Evolutionary conservation across 805 yeast species (phyloP).

Genomic region (Yamadazyma phyllophila): DNA sequence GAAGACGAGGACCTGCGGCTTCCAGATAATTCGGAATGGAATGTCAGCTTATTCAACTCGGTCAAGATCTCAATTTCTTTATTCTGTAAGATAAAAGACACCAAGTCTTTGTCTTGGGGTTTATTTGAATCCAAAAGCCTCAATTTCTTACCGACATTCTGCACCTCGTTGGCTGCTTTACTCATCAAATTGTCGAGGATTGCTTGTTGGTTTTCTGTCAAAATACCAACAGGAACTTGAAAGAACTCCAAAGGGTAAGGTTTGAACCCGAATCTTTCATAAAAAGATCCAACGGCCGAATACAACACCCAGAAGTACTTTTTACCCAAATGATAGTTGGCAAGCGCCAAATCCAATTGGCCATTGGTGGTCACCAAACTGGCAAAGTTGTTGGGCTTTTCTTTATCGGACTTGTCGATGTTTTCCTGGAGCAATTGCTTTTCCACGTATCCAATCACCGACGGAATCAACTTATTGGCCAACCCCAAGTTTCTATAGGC

Average conservation of each 20-base stretch:
- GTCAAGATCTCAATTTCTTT: conserved; percentile 36
- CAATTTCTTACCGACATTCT: conserved; percentile 27
- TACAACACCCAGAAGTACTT: conserved; percentile 50
- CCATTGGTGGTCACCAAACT: conserved; percentile 31
- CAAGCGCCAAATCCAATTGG: conserved; percentile 26
- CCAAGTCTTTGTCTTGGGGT: conserved; percentile 27
- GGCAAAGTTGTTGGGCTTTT: conserved; percentile 28
- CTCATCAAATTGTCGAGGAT: conserved; percentile 22
- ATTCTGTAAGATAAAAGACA: conserved; percentile 30
- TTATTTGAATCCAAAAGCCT: conserved; percentile 23
- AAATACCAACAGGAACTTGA: conserved; percentile 24
- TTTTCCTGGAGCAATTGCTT: conserved; percentile 25
- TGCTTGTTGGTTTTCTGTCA: conserved; percentile 17
- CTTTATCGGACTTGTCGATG: conserved; percentile 20
- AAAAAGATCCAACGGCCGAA: conserved; percentile 72
- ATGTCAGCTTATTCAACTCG: conserved; percentile 33
- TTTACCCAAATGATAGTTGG: conserved; percentile 32
- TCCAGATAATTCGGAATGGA: conserved; percentile 33
- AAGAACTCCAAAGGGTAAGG: conserved; percentile 34
- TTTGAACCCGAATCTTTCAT: conserved; percentile 60
- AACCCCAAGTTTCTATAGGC: conserved; percentile 29
- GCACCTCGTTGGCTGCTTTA: conserved; percentile 1
- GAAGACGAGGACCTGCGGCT: conserved; percentile 32
- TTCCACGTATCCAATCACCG: conserved; percentile 32
- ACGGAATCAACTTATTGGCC: conserved; percentile 22